phyloP scores from a whole-genome alignment of 1,284 basidiomycete species.

The Irpex sp. region DNA sequence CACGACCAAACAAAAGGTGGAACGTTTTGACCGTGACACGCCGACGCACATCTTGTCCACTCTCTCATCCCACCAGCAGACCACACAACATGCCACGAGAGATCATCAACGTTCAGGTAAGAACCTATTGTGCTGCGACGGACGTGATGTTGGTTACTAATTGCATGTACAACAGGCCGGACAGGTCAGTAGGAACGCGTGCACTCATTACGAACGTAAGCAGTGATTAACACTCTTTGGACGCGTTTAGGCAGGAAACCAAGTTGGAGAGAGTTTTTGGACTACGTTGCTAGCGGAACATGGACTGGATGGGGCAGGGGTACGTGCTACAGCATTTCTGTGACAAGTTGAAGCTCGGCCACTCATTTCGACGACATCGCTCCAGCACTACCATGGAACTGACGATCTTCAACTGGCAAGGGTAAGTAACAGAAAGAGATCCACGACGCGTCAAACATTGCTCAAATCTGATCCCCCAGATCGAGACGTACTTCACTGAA shows the following conservation, averaged over 20 bases:
- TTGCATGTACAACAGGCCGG: slow-evolving; percentile 40
- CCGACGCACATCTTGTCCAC: slow-evolving; percentile 1
- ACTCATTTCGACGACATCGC: background rate
- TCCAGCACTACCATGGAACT: slow-evolving; percentile 43
- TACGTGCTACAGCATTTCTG: slow-evolving; percentile 31
- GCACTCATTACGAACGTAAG: background rate
- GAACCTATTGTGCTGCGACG: slow-evolving; percentile 8
- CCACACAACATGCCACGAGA: slow-evolving; percentile 40
- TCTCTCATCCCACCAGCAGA: slow-evolving; percentile 6
- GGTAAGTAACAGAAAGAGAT: slow-evolving; percentile 26
- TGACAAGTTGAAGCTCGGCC: background rate
- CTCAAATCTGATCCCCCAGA: slow-evolving; percentile 34
- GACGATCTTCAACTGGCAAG: slow-evolving; percentile 45
- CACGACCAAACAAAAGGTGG: slow-evolving; percentile 3
- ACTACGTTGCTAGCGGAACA: slow-evolving; percentile 77
- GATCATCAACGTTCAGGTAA: slow-evolving; percentile 64
- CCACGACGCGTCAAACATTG: background rate
- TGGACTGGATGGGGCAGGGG: slow-evolving; percentile 68
- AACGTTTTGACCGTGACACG: background rate
- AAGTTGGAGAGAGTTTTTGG: slow-evolving; percentile 81
- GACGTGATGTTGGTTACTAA: slow-evolving; percentile 4
- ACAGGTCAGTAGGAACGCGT: slow-evolving; percentile 45
- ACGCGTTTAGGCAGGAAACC: slow-evolving; percentile 56
- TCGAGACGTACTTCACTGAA: slow-evolving; percentile 73
- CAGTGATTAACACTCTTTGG: background rate